phyloP scores from a whole-genome alignment of 345 rosid species.

The Moricandia arvensis region DNA sequence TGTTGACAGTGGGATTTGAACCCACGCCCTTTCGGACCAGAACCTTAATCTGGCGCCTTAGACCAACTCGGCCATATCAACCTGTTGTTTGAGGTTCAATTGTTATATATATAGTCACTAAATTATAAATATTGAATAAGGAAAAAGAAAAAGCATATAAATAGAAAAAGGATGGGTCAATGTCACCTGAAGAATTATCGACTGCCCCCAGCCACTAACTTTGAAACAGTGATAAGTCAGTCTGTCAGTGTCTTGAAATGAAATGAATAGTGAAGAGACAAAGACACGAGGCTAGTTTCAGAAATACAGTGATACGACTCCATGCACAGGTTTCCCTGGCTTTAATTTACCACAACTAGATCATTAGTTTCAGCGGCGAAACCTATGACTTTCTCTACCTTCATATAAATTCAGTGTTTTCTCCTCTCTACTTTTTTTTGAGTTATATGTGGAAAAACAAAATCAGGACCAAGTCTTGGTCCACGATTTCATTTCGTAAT shows the following conservation, averaged over 20 bases:
- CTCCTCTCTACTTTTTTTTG: no score
- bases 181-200: slow-evolving; percentile 39
- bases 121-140: neutral
- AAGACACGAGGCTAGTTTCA: slow-evolving; percentile 32
- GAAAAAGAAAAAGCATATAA: neutral
- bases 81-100: neutral
- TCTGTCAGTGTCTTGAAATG: slow-evolving; percentile 25
- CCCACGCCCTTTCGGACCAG: slow-evolving; percentile 99
- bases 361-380: slow-evolving; percentile 22
- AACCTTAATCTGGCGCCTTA: slow-evolving; percentile 99
- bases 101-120: rapidly evolving
- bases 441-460: no score
- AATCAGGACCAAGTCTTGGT: no score
- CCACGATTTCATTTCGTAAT: no score
- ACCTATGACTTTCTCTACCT: slow-evolving; percentile 36
- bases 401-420: neutral
- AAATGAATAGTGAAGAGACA: slow-evolving; percentile 31
- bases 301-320: slow-evolving; percentile 4
- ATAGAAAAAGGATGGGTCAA: slow-evolving; percentile 23
- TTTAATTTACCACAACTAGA: no score
- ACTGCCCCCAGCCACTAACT: slow-evolving; percentile 31
- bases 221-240: slow-evolving; percentile 10
- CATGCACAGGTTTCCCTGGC: slow-evolving; percentile 29
- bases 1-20: slow-evolving; percentile 97
- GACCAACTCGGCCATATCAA: slow-evolving; percentile 99